phyloP scores from a whole-genome alignment of 1,284 basidiomycete species.

The Phylloporus sp. region DNA sequence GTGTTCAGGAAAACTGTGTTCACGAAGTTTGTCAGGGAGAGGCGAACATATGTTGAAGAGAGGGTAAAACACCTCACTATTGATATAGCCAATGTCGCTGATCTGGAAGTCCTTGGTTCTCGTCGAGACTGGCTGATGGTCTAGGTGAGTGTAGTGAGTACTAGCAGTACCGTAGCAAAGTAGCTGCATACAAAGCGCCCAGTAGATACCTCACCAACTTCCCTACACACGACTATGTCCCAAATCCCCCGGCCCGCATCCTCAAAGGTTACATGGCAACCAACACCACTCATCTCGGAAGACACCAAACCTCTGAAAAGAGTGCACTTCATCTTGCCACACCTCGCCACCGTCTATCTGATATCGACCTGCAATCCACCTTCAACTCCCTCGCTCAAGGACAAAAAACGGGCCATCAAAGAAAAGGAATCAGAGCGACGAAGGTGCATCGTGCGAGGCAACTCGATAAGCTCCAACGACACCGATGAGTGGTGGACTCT shows the following conservation, averaged over 20 bases:
- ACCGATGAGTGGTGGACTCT: slow-evolving; percentile 80
- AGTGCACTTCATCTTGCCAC: slow-evolving; percentile 86
- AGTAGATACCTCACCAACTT: no score
- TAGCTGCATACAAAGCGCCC: neutral
- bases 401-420: slow-evolving; percentile 76
- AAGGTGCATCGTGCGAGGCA: slow-evolving; percentile 65
- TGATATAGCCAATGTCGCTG: neutral
- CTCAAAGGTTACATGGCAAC: slow-evolving; percentile 55
- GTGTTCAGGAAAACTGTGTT: neutral
- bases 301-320: slow-evolving; percentile 72
- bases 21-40: neutral
- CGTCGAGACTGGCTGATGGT: neutral
- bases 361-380: slow-evolving; percentile 85
- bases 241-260: slow-evolving; percentile 71
- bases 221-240: neutral
- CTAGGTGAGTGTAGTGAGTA: neutral
- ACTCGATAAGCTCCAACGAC: slow-evolving; percentile 47
- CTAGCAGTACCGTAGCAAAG: neutral
- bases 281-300: slow-evolving; percentile 33
- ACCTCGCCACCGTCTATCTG: slow-evolving; percentile 84
- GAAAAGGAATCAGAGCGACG: slow-evolving; percentile 72
- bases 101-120: neutral
- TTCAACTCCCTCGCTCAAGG: slow-evolving; percentile 74
- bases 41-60: neutral
- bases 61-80: neutral